Base-by-base conservation (phyloP, 2,329 filamentous ascomycete species). In the Pseudocercospora crystallina region DNA sequence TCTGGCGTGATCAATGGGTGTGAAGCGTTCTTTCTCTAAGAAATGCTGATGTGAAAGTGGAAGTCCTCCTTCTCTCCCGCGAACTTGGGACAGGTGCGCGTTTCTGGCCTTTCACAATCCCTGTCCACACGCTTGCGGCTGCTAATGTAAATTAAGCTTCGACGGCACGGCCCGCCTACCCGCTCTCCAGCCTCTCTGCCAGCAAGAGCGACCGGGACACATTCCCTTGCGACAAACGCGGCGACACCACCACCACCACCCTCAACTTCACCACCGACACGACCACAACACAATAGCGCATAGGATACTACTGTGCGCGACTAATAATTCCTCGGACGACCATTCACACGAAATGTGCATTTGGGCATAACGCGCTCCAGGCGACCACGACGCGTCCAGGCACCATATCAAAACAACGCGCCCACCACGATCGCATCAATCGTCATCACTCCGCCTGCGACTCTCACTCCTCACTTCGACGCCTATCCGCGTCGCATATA, bases 391-490 rank as follows among this genome's bases (percentile, higher is more conserved):
- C 47, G 47, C 47, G 47, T 49, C 39, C 29, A 35, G 7, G 38
- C 39, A 40, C 32, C 32, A 33, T 26, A 43, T 43, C 47, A 49
- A 43, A 61, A 60, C 59, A 57, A 58, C 61, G 57, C 60, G 56
- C 43, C 40, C 46, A 36, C 15, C 33, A 37, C 40, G 29, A 50
- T 53, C 56, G 51, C 56, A 56, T 57, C 20, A 26, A 26, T 43
- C 38, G 31, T 34, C 14, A 45, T 34, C 35, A 47, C 36, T 17
- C 37, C 39, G 20, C 42, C 54, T 29, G 37, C 39, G 36, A 37
- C 43, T 10, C 17, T 13, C 13, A 13, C 31, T 15, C 31, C 29
- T 20, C 26, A 13, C 37, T 38, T 32, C 31, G 41, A 38, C 35
- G 7, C 32, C 31, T 36, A 33, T 39, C 43, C 5, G 31, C 31